phyloP scores from a whole-genome alignment of 1,139 yeast species.

The Taiozyma sp. region DNA sequence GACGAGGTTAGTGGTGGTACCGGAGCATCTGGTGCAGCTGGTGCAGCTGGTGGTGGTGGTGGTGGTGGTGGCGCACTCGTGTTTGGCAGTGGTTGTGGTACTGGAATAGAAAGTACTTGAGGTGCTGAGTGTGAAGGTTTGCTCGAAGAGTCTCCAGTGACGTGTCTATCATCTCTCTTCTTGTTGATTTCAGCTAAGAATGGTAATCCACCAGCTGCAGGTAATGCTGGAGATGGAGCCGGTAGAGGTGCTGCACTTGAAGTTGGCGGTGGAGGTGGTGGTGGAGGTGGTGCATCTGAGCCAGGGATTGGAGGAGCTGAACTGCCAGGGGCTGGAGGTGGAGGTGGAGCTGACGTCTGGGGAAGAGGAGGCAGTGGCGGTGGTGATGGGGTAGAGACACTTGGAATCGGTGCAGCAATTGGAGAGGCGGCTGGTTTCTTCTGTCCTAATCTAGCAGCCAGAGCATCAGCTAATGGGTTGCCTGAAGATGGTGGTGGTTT shows the following conservation, averaged over 20 bases:
- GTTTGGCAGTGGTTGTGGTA: slow-evolving; percentile 9
- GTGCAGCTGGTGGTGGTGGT: slow-evolving; percentile 2
- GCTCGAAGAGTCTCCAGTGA: slow-evolving; percentile 27
- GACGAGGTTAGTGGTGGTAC: slow-evolving; percentile 5
- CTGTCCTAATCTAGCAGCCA: slow-evolving; percentile 17
- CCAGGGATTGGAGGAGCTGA: slow-evolving; percentile 18
- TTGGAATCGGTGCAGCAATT: slow-evolving; percentile 26
- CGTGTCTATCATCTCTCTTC: slow-evolving; percentile 39
- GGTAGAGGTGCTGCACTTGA: slow-evolving; percentile 20
- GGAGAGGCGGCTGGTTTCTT: slow-evolving; percentile 21
- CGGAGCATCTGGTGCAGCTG: slow-evolving; percentile 1
- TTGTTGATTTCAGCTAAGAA: slow-evolving; percentile 44
- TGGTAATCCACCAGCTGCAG: slow-evolving; percentile 31
- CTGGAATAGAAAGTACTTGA: slow-evolving; percentile 19
- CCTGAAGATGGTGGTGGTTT: slow-evolving; percentile 14
- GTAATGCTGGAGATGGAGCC: slow-evolving; percentile 19
- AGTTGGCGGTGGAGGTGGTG: slow-evolving; percentile 18
- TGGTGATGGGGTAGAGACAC: slow-evolving; percentile 17
- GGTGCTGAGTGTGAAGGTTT: slow-evolving; percentile 15
- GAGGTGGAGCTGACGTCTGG: slow-evolving; percentile 21
- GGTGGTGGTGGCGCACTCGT: slow-evolving; percentile 4
- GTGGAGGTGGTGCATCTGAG: slow-evolving; percentile 15
- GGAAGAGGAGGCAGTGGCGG: slow-evolving; percentile 18
- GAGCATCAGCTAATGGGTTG: slow-evolving; percentile 23
- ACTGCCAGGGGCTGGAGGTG: slow-evolving; percentile 24